Percentiles rank a stretch among this genome's conserved stretches.
Evolutionary conservation across 108 stramenopile genomes (phyloP).

Genomic region (Pseudonitzschia delicatissima): DNA sequence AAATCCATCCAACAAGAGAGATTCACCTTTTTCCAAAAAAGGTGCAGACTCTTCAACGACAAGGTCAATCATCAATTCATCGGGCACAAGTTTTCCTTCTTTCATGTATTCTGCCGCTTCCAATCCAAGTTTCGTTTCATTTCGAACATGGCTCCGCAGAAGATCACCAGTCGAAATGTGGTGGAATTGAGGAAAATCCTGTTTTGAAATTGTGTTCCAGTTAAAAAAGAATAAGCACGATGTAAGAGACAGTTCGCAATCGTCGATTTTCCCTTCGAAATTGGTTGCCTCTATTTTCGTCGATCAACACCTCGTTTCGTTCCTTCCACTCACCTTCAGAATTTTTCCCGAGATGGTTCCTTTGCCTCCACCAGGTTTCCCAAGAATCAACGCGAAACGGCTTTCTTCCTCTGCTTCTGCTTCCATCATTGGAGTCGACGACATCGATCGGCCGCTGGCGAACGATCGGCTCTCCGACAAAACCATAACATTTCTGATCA

Average conservation of each 20-base stretch:
- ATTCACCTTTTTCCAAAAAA: constrained; percentile 53
- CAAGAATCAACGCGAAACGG: constrained; percentile 76
- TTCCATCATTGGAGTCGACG: background rate
- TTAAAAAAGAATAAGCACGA: background rate
- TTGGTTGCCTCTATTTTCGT: no score
- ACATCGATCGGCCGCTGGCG: background rate
- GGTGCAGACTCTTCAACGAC: constrained; percentile 77
- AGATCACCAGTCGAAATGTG: constrained; percentile 97
- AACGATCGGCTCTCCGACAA: background rate
- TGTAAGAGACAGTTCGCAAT: background rate
- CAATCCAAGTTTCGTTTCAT: constrained; percentile 73
- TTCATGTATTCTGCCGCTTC: constrained; percentile 90
- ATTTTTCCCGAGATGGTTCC: constrained; percentile 95
- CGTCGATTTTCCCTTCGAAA: no score
- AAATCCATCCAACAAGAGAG: constrained; percentile 93
- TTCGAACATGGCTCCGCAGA: constrained; percentile 86
- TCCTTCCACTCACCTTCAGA: constrained; percentile 52
- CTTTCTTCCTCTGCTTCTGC: constrained; percentile 20
- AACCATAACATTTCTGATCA: background rate
- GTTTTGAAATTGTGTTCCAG: background rate
- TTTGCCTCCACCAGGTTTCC: constrained; percentile 96
- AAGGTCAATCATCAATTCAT: constrained; percentile 88
- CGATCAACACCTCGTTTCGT: no score
- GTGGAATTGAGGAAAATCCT: constrained; percentile 81
- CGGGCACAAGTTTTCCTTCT: constrained; percentile 87